phyloP scores from a whole-genome alignment of 192 early-diverging fungal genomes.

The Dissophora globulifera region DNA sequence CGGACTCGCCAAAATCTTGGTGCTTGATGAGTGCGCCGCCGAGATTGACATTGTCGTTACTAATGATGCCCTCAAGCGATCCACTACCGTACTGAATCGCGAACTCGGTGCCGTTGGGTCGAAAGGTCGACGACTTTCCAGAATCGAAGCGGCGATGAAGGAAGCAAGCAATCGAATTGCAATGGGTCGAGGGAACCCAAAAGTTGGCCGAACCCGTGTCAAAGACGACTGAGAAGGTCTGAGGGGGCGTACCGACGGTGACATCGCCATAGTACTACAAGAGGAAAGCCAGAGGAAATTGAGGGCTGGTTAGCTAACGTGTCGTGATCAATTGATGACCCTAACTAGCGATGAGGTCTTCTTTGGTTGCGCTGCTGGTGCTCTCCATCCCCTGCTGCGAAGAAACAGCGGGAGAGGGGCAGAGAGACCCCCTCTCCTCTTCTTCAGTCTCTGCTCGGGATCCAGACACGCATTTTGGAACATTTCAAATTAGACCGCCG shows the following conservation, averaged over 20 bases:
- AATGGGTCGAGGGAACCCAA: constrained; percentile 96
- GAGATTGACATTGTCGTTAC: constrained; percentile 67
- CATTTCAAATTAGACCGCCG: no score
- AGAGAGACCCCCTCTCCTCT: no score
- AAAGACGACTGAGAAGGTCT: constrained; percentile 91
- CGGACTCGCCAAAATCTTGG: constrained; percentile 95
- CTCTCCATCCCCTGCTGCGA: no score
- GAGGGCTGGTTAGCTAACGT: no score
- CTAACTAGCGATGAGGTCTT: no score
- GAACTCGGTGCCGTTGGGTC: constrained; percentile 93
- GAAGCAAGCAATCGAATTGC: constrained; percentile 95
- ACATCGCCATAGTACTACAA: constrained; percentile 97
- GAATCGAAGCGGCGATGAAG: constrained; percentile 92
- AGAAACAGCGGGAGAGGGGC: no score
- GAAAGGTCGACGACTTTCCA: constrained; percentile 79
- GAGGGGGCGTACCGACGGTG: constrained; percentile 84
- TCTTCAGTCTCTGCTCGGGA: no score
- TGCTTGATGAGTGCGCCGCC: constrained; percentile 75
- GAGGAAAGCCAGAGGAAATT: not conserved
- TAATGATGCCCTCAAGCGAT: constrained; percentile 94
- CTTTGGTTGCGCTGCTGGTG: no score
- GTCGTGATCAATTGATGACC: no score
- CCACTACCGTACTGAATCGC: constrained; percentile 95
- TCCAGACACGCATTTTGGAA: no score
- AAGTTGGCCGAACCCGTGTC: constrained; percentile 96